phyloP scores from a whole-genome alignment of 2,329 filamentous ascomycete genomes.

The Sporothrix schenckii region DNA sequence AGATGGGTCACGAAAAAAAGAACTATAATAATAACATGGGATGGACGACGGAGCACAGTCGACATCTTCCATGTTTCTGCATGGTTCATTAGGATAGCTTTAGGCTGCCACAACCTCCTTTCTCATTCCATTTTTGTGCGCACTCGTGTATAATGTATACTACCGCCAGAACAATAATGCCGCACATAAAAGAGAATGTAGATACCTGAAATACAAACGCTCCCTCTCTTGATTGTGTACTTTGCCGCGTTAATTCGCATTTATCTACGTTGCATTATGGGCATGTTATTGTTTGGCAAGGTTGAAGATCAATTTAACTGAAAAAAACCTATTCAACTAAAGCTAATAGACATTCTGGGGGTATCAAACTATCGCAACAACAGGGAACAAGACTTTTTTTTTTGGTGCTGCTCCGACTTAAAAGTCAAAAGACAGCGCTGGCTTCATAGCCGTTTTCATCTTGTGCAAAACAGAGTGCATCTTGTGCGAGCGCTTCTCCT shows the following conservation, averaged over 20 bases:
- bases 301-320: not conserved
- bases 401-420: not conserved
- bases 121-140: not conserved
- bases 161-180: not conserved
- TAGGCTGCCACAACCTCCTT: not conserved
- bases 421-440: constrained; percentile 1
- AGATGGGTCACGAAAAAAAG: too few relatives aligned
- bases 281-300: not conserved
- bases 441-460: not conserved
- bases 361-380: not conserved
- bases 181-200: constrained; percentile 10
- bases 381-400: constrained; percentile 7
- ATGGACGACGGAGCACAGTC: not conserved
- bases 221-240: not conserved
- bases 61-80: not conserved
- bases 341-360: not conserved
- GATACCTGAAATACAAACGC: constrained; percentile 19
- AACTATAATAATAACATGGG: not conserved
- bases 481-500: not conserved
- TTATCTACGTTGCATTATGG: not conserved
- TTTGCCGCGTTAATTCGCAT: not conserved
- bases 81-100: not conserved
- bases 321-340: not conserved
- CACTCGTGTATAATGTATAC: constrained; percentile 27
- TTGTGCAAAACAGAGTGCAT: not conserved